Evolutionary conservation across 169 alveolate genomes (phyloP), one percentile per base, ranked within the genome.

Genomic region (Cryptosporidium xiaoi): DNA sequence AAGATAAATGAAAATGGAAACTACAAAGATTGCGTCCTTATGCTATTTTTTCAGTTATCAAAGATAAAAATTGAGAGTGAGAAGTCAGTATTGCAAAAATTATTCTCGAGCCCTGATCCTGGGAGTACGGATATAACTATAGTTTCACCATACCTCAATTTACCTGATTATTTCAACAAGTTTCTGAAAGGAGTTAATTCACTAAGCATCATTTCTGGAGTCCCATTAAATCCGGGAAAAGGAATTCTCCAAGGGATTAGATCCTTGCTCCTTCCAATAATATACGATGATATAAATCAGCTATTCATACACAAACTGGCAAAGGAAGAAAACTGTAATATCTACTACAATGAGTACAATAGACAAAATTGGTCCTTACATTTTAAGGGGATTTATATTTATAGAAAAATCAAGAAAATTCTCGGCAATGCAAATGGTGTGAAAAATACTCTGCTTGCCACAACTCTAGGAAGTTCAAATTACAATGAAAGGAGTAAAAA

Each of bases 301-400:
- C 24, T 46, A 34, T 27, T 77, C n/a, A n/a, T 60, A 1, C 24
- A 24, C n/a, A 68, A 77, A 33, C 48, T 60, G 5, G 13, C 51
- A 3, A 44, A 51, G 8, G 64, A 33, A 24, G 33, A 31, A 40
- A 27, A 77, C 7, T 24, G 65, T 13, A 0, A n/a, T 0, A 29
- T 60, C 8, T 15, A 44, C 20, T 60, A 44, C n/a, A n/a, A 13
- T 7, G 64, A 60, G 27, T 77, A 77, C 48, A 50, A 40, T 36
- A 58, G 53, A 44, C 64, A 40, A 7, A 27, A 60, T 15, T 77
- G 71, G 71, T 60, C 87, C 15, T 24, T 77, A 7, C 87, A 77
- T 34, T 56, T 62, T 24, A 77, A 77, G 40, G 87, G 87, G 29
- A 56, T 77, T 31, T 77, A 77, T 77, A 46, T 77, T 8, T 77